Base-by-base conservation (phyloP, 805 yeast species). In the Clavispora carvajalis region DNA sequence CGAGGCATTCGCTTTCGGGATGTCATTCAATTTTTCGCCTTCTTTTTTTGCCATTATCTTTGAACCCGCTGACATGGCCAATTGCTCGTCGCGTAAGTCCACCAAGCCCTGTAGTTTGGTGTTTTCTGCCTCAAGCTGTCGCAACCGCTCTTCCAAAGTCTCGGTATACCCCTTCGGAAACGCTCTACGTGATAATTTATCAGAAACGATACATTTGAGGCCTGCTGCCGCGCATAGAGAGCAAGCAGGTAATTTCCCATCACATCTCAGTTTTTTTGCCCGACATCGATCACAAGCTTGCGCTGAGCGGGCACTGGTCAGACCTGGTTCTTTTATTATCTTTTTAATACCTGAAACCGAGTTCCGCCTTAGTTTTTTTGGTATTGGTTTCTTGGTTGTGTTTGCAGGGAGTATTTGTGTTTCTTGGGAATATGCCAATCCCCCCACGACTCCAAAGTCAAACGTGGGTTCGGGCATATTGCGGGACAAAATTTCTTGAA, bases 161-260 rank as follows among this genome's bases (percentile, higher is more conserved):
- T 89, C 96, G 0, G 96, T 89, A 54, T 89, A 89, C 0, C 96
- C 96, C 57, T 95, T 73, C 0, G 96, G 96, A 54, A 82, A 89
- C 0, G 95, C 91, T 47, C 90, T 70, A 43, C 96, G 73, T 1
- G 90, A 77, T n/a, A 89, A 68, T 51, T 83, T 82, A 57, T 89
- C 96, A 13, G 90, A 80, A n/a, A 87, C 84, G 41, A 82, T 82
- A 60, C 97, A 89, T 47, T 86, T 91, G 43, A 89, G 74, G 3
- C 96, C 96, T 3, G 86, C 93, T 6, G 80, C 73, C 10, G 79
- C 80, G 67, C 97, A 89, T 44, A 85, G 83, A 0, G 91, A 76
- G 58, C 97, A 89, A 10, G 48, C 47, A 3, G 84, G 84, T 43
- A 78, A 73, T 41, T 76, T 74, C 1, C 93, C 93, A 51, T 85